A percentile compares a stretch with the other conserved stretches of the same genome.
These are phyloP conservation scores for Hypoxylon sp. DNA, from an alignment of 2,329 filamentous ascomycete genomes.

Conservation along the genomic window DNA sequence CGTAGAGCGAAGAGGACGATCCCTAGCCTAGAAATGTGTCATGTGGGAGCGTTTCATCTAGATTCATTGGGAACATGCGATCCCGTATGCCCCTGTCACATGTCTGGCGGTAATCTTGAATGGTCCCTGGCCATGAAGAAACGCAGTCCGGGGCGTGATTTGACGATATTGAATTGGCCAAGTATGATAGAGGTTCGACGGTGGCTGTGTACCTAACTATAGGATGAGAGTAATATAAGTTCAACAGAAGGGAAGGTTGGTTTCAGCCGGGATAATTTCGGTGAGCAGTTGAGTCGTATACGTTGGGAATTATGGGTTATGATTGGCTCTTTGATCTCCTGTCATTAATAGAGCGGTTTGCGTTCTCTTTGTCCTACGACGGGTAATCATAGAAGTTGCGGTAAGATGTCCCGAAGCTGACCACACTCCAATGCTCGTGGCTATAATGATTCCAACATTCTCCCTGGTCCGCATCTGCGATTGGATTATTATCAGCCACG, in stretches of 20 bases:
- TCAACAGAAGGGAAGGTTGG: not conserved
- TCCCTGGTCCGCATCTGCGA: conserved; percentile 54
- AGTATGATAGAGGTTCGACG: not conserved
- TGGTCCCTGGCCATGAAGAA: not conserved
- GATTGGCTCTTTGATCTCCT: not conserved
- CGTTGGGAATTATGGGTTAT: not conserved
- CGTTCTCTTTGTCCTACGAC: not conserved
- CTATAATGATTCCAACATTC: conserved; percentile 52
- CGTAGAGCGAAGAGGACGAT: not conserved
- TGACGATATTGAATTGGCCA: not conserved
- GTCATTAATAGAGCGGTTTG: not conserved
- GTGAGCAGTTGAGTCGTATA: not conserved
- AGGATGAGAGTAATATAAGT: not conserved
- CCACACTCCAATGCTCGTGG: conserved; percentile 54
- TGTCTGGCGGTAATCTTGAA: not conserved
- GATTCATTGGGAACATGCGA: not conserved
- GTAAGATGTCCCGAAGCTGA: conserved; percentile 19
- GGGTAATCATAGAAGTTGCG: not conserved
- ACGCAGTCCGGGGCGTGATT: not conserved
- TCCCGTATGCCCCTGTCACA: not conserved
- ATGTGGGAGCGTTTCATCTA: not conserved
- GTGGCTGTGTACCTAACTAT: not conserved
- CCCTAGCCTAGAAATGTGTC: not conserved
- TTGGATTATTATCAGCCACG: conserved; percentile 54
- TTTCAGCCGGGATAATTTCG: not conserved